Conservation (phyloP, 2,329 filamentous ascomycete genomes). For the Curvularia sp. region DNA sequence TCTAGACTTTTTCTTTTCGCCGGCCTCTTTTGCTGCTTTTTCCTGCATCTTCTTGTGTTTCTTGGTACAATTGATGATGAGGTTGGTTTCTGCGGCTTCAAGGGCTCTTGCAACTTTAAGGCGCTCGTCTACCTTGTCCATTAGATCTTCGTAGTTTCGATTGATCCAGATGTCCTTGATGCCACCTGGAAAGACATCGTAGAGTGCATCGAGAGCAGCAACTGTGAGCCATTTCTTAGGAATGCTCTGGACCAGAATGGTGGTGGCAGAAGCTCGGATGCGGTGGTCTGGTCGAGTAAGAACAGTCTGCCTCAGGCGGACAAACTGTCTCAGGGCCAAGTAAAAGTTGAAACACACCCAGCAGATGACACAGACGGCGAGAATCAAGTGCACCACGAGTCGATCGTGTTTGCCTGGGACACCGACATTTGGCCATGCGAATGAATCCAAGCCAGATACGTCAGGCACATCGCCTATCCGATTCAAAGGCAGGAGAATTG, state of each 20-base stretch:
- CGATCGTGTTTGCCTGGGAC: conserved; percentile 65
- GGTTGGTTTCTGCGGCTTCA: conserved; percentile 81
- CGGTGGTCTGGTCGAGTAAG: conserved; percentile 94
- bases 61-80: conserved; percentile 81
- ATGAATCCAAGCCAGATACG: conserved; percentile 67
- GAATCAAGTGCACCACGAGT: conserved; percentile 83
- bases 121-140: conserved; percentile 81
- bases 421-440: conserved; percentile 88
- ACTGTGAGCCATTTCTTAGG: conserved; percentile 88
- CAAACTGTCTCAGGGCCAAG: conserved; percentile 82
- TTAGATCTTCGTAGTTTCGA: conserved; percentile 80
- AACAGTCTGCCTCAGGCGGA: conserved; percentile 92
- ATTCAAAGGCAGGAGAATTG: conserved; percentile 87
- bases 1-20: conserved; percentile 59
- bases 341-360: conserved; percentile 92
- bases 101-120: conserved; percentile 73
- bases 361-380: conserved; percentile 77
- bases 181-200: conserved; percentile 95
- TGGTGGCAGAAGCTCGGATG: conserved; percentile 90
- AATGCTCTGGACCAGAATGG: conserved; percentile 89
- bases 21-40: conserved; percentile 70
- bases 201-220: conserved; percentile 80
- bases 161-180: conserved; percentile 98
- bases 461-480: conserved; percentile 69
- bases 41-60: conserved; percentile 73